These are phyloP conservation scores for Umbelopsis sp. DNA, from an alignment of 192 early-diverging fungal genomes.

Conservation along the genomic window DNA sequence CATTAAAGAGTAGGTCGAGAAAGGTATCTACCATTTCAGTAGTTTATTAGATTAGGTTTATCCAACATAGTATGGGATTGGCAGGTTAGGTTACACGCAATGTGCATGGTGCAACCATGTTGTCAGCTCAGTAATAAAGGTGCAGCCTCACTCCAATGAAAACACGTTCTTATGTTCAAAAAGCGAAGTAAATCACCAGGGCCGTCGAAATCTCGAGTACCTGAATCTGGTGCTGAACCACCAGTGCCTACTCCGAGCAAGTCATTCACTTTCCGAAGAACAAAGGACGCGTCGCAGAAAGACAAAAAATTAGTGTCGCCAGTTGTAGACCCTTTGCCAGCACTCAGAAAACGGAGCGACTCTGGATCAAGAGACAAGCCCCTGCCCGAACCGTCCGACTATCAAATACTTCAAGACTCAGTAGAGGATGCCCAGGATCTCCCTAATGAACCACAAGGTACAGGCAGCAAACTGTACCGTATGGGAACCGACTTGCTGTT, in stretches of 20 bases:
- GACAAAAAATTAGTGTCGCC: conserved; percentile 9
- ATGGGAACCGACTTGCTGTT: conserved; percentile 9
- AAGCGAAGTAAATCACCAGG: conserved; percentile 21
- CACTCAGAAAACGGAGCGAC: neutral
- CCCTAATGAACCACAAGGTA: neutral
- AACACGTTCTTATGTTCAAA: conserved; percentile 14
- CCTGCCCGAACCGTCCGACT: conserved; percentile 6
- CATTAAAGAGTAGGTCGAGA: no score
- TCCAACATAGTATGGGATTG: no score
- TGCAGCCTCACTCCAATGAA: neutral
- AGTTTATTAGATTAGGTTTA: no score
- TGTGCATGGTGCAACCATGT: conserved; percentile 18
- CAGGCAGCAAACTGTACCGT: neutral
- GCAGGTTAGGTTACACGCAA: no score
- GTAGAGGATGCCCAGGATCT: neutral
- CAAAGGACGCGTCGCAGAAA: neutral
- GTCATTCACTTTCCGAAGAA: conserved; percentile 16
- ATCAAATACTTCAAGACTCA: conserved; percentile 4
- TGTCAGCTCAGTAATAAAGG: neutral
- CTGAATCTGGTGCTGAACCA: neutral
- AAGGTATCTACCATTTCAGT: no score
- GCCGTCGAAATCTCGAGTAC: conserved; percentile 10
- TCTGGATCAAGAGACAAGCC: neutral
- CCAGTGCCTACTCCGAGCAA: conserved; percentile 12
- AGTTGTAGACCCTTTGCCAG: neutral